Base-by-base conservation (phyloP, 2,329 filamentous ascomycete genomes). In the Fusarium sp. region DNA sequence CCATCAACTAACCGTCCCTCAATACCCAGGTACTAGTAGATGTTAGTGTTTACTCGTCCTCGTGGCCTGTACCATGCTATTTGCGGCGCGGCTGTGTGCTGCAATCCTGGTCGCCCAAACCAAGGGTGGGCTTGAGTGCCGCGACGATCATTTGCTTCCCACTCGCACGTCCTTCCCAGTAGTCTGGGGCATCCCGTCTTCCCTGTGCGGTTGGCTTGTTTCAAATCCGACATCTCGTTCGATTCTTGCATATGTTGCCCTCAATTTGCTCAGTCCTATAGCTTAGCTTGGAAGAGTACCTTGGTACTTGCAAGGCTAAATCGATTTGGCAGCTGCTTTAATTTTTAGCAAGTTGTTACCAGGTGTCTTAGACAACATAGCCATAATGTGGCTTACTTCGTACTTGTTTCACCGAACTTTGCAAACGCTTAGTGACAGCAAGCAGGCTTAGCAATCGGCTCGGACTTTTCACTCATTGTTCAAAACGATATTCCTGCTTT, bases 131-230 rank as follows among this genome's bases (percentile, higher is more conserved):
- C 73, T 65, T 68, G 71, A 72, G 61, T 75, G 69, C 73, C 73
- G 73, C 58, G 73, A 70, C 69, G 73, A 75, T 75, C 73, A 75
- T 73, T 71, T 73, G 62, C 70, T 65, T 67, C 53, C 65, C 47
- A 46, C 52, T 67, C 45, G 43, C 54, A 60, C 66, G 49, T 61
- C 44, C 59, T 63, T 70, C 67, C 69, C 69, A 72, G 57, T 54
- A 68, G 59, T 75, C 73, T 75, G 73, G 73, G 67, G 72, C 67
- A 75, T 75, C 73, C 72, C 65, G 65, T 74, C 69, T 62, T 73
- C 57, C 56, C 45, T 58, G 46, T 59, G 40, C 39, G 36, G 57
- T 57, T 57, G 54, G 69, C 49, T 63, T 65, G 73, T 75, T 75
- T 75, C 72, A 75, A 69, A 65, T 70, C 52, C 61, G 50, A 49